These are phyloP conservation scores for Mallotus nudiflorus DNA, from an alignment of 345 rosid species.

Conservation along the genomic window DNA sequence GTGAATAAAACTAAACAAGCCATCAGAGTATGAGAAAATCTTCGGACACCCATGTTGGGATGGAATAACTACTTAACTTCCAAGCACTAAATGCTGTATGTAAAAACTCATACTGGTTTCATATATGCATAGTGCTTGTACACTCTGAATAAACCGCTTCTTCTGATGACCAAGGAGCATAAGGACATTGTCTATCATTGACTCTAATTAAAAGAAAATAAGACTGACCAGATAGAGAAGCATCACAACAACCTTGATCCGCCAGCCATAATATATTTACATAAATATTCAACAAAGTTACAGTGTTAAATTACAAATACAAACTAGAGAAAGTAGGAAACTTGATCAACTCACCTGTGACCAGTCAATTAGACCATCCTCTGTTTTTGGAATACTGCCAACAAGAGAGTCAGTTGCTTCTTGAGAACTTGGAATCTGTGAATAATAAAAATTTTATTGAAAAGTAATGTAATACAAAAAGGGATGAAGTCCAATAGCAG, in stretches of 20 bases:
- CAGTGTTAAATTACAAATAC: not conserved
- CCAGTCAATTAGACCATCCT: slow-evolving; percentile 86
- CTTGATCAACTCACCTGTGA: slow-evolving; percentile 59
- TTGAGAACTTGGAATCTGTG: slow-evolving; percentile 76
- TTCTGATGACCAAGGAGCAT: not conserved
- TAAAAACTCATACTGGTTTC: not conserved
- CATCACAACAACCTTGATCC: not conserved
- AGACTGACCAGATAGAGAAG: not conserved
- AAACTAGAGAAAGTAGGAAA: not conserved
- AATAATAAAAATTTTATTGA: slow-evolving; percentile 13
- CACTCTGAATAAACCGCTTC: not conserved
- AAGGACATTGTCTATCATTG: not conserved
- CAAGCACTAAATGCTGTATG: not conserved
- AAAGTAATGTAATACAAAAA: too few species aligned
- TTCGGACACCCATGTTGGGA: not conserved
- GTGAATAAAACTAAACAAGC: not conserved
- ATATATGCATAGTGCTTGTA: not conserved
- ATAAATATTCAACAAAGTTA: not conserved
- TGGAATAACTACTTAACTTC: not conserved
- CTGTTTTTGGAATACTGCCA: slow-evolving; percentile 69
- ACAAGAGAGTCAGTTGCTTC: slow-evolving; percentile 56
- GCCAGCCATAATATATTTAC: not conserved
- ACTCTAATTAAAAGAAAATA: not conserved
- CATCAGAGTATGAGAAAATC: not conserved
- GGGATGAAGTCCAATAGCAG: too few species aligned